phyloP scores from a whole-genome alignment of 2,329 filamentous ascomycete genomes.

The Epichloe sibirici region DNA sequence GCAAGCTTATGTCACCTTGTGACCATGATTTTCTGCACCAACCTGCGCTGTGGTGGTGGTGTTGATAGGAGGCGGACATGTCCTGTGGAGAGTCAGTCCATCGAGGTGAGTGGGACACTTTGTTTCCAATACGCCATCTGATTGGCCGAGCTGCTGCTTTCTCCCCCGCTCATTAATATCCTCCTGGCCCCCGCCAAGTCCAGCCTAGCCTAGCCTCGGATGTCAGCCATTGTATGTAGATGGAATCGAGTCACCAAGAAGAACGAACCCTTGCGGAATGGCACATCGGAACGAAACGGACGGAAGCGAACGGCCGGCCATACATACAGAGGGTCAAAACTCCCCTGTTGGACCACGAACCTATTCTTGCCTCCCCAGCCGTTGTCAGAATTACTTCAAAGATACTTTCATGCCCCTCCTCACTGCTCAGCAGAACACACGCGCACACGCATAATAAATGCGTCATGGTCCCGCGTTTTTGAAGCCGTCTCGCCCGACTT shows the following conservation, averaged over 20 bases:
- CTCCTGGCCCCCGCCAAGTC: background rate
- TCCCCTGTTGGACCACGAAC: no score
- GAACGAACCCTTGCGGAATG: conserved; percentile 3
- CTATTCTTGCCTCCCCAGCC: no score
- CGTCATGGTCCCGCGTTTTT: background rate
- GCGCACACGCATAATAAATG: background rate
- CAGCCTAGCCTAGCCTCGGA: background rate
- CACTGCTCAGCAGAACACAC: no score
- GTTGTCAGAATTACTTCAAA: no score
- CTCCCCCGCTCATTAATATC: background rate
- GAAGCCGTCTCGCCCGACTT: background rate
- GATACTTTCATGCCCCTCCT: no score
- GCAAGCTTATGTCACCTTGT: background rate
- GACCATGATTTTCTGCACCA: conserved; percentile 2
- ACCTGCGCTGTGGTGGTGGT: background rate
- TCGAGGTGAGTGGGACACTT: background rate
- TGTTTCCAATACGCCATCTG: background rate
- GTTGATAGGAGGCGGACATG: background rate
- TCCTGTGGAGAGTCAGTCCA: background rate
- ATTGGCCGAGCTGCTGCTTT: background rate
- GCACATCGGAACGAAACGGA: background rate
- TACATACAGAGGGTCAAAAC: no score
- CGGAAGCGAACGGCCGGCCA: background rate
- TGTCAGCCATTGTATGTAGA: background rate
- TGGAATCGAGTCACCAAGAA: background rate